Evolutionary conservation across 495 filamentous ascomycete genomes (phyloP).

Genomic region (Talaromyces wortmannii): DNA sequence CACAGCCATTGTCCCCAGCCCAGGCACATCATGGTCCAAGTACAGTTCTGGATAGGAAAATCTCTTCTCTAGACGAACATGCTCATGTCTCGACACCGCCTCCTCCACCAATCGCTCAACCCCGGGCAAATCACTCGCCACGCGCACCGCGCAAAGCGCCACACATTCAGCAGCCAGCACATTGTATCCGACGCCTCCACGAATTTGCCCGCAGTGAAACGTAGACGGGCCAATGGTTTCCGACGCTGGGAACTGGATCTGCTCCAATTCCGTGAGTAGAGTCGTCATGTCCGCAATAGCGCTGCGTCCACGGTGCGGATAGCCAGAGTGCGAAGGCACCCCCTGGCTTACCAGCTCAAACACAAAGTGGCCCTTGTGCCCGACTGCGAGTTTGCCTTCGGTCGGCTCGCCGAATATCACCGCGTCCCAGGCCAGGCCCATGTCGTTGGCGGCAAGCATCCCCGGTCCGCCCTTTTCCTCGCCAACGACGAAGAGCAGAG

Average conservation of each 20-base stretch:
- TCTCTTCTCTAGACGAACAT: slow-evolving; percentile 10
- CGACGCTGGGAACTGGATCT: slow-evolving; percentile 4
- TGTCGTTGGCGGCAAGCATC: slow-evolving; percentile 43
- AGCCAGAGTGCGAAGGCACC: slow-evolving; percentile 69
- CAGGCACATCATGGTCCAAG: slow-evolving; percentile 61
- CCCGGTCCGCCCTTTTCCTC: slow-evolving; percentile 70
- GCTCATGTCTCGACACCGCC: slow-evolving; percentile 4
- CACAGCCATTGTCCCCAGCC: slow-evolving; percentile 58
- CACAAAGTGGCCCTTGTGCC: slow-evolving; percentile 67
- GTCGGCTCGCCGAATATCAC: slow-evolving; percentile 82
- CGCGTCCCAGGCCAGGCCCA: slow-evolving; percentile 30
- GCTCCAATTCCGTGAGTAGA: slow-evolving; percentile 48
- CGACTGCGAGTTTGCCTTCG: slow-evolving; percentile 66
- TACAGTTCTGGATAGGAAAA: slow-evolving; percentile 14
- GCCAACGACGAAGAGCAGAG: slow-evolving; percentile 73
- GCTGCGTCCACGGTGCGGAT: slow-evolving; percentile 66
- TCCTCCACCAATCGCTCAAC: slow-evolving; percentile 12
- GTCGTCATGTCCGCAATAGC: slow-evolving; percentile 62
- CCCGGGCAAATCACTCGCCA: slow-evolving; percentile 11
- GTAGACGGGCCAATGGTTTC: slow-evolving; percentile 11
- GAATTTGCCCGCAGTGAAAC: slow-evolving; percentile 13
- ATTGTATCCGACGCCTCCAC: slow-evolving; percentile 15
- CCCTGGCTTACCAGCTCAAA: slow-evolving; percentile 55
- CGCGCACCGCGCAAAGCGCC: slow-evolving; percentile 14
- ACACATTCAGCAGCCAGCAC: slow-evolving; percentile 11